Conservation (phyloP, 495 filamentous ascomycete species). For the Podospora fimiseda region DNA sequence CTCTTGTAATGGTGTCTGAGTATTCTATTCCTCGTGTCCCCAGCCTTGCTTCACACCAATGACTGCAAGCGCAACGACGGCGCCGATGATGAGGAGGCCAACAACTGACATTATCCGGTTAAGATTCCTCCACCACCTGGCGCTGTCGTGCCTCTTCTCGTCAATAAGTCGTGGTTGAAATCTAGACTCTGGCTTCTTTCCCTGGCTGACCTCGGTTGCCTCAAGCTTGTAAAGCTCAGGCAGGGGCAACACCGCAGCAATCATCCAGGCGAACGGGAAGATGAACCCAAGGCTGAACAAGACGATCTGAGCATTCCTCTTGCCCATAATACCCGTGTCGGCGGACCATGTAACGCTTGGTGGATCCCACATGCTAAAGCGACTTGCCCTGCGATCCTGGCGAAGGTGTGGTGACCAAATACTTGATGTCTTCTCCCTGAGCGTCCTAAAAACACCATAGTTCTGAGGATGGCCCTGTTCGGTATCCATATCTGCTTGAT, state of each 20-base stretch:
- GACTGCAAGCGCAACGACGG: constrained; percentile 60
- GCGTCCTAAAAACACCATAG: constrained; percentile 21
- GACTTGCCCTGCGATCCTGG: constrained; percentile 51
- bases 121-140: constrained; percentile 85
- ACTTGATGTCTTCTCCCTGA: constrained; percentile 45
- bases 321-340: constrained; percentile 53
- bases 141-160: constrained; percentile 66
- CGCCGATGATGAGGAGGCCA: constrained; percentile 69
- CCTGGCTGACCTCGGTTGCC: constrained; percentile 21
- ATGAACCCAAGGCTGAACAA: constrained; percentile 86
- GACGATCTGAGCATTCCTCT: constrained; percentile 73
- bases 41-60: constrained; percentile 45
- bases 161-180: constrained; percentile 39
- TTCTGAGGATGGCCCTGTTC: constrained; percentile 19
- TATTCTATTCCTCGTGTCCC: constrained; percentile 6
- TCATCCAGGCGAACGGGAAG: constrained; percentile 82
- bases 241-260: constrained; percentile 75
- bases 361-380: constrained; percentile 58
- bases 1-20: neutral
- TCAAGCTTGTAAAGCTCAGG: constrained; percentile 49
- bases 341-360: constrained; percentile 62
- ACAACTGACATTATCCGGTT: constrained; percentile 82
- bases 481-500: constrained; percentile 31
- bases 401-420: constrained; percentile 73
- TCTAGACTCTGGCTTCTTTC: constrained; percentile 35